Base-by-base conservation (phyloP, 495 filamentous ascomycete species). In the Xylaria intraflava region DNA sequence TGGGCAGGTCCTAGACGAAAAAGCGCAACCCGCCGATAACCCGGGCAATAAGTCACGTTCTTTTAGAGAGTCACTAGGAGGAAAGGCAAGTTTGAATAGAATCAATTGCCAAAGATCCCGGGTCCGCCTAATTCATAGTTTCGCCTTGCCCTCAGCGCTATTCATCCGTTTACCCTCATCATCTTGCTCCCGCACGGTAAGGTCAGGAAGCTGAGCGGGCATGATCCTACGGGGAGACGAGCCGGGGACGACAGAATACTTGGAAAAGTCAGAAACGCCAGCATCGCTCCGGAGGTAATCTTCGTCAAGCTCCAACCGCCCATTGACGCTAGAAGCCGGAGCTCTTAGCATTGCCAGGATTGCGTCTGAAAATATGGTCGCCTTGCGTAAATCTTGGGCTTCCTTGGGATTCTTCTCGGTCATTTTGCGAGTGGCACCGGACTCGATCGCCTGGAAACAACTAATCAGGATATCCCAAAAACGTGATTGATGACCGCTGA, bases 351-450 rank as follows among this genome's bases (percentile, higher is more conserved):
- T 87, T 0, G 80, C 85, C 1, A 93, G 64, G 4, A 94, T 81
- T 0, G 89, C 89, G 62, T 91, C 88, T 1, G 86, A 85, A 68
- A 87, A 94, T 46, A 94, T 86, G 12, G 76, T 83, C 7, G 87
- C 70, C 55, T 85, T 88, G 46, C 87, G 70, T 12, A 91, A 71
- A 55, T 88, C 79, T 31, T 69, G 73, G 42, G 67, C 65, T 46
- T 67, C 57, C 33, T 72, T 62, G 31, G 75, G 68, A 57, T 80
- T 77, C 47, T 65, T 68, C 41, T 53, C 68, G 5, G 71, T 75
- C 43, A 74, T 73, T 31, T 65, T 59, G 36, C 73, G 75, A 9
- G 87, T 92, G 9, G 88, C 87, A 11, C 83, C 88, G 10, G 83
- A 87, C 61, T 90, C 80, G 62, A 90, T 84, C 12, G 83, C 76